phyloP scores from a whole-genome alignment of 257 asterid species.

The Perilla frutescens region DNA sequence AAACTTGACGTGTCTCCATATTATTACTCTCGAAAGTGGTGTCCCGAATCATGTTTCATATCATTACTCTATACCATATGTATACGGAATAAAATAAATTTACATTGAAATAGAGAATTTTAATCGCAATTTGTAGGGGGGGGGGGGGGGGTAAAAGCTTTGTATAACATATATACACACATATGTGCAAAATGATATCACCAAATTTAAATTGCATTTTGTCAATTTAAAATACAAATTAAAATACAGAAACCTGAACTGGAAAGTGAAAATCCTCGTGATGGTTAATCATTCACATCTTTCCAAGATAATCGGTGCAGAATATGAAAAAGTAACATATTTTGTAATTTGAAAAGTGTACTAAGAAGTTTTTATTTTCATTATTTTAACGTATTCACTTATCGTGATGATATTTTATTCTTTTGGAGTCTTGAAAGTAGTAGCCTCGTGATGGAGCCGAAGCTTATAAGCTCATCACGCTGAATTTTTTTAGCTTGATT shows the following conservation, averaged over 20 bases:
- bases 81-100: not conserved
- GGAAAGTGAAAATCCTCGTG: not conserved
- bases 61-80: not conserved
- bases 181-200: not conserved
- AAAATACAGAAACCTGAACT: not conserved
- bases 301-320: not conserved
- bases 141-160: not conserved
- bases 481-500: too few species aligned
- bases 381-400: too few species aligned
- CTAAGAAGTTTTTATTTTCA: too few species aligned
- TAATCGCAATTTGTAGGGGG: not conserved
- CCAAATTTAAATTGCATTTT: not conserved
- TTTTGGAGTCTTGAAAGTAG: too few species aligned
- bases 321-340: too few species aligned
- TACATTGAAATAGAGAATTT: not conserved
- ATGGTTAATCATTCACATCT: not conserved
- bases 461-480: too few species aligned
- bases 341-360: too few species aligned
- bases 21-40: not conserved
- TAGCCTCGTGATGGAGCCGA: too few species aligned
- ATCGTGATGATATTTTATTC: too few species aligned
- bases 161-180: too few species aligned
- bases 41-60: not conserved
- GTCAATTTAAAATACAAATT: not conserved
- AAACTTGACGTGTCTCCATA: not conserved